Evolutionary conservation across 2,329 filamentous ascomycete species (phyloP).

Genomic region (Colletotrichum siamense): DNA sequence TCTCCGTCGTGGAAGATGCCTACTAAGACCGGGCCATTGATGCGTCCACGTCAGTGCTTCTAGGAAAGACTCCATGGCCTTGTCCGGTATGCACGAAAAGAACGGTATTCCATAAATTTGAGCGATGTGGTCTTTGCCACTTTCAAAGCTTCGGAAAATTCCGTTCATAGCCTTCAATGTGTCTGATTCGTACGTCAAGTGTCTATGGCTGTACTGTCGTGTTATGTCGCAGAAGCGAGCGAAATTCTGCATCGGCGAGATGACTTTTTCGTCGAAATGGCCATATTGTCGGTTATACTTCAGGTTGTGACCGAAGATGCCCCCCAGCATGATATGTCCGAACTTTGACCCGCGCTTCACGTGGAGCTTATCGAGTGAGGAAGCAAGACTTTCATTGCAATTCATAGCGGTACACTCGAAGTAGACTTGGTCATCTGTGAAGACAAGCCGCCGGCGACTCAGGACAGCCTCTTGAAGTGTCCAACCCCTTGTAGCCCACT

Average conservation of each 20-base stretch:
- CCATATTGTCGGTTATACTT: neutral
- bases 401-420: constrained; percentile 44
- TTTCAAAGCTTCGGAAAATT: neutral
- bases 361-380: constrained; percentile 31
- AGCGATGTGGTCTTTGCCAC: fast-evolving
- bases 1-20: neutral
- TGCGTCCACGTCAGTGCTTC: fast-evolving
- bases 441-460: constrained; percentile 39
- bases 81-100: neutral
- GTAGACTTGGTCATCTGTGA: constrained; percentile 43
- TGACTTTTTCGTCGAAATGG: neutral
- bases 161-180: neutral
- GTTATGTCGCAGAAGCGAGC: neutral
- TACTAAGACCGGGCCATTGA: too few species aligned
- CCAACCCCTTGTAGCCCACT: constrained; percentile 42
- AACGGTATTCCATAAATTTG: neutral
- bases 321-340: neutral
- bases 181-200: neutral
- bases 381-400: constrained; percentile 37
- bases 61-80: neutral
- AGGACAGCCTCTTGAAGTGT: constrained; percentile 44
- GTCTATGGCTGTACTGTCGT: neutral
- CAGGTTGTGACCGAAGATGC: neutral
- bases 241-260: neutral
- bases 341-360: neutral